phyloP scores from a whole-genome alignment of 495 filamentous ascomycete genomes.

The Astrocystis sublimbata region DNA sequence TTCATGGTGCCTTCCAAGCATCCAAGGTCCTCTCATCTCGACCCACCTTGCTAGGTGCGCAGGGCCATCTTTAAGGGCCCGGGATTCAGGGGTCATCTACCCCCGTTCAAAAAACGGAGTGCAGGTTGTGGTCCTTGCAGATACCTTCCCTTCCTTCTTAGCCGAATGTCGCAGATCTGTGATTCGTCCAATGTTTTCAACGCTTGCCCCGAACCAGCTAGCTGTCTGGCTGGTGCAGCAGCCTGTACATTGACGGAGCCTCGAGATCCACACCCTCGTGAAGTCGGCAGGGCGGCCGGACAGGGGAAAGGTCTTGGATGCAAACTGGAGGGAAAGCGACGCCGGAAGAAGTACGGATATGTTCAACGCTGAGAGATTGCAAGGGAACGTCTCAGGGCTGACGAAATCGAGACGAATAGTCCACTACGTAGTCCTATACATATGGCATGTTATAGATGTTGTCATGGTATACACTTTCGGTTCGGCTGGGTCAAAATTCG shows the following conservation, averaged over 20 bases:
- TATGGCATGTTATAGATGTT: background rate
- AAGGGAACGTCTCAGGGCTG: constrained; percentile 1
- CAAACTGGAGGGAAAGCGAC: background rate
- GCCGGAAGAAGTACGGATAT: background rate
- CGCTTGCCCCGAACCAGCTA: background rate
- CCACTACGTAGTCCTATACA: background rate
- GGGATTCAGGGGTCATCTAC: constrained; percentile 14
- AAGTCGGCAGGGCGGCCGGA: too few species aligned
- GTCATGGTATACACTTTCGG: too few species aligned
- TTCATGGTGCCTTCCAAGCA: too few species aligned
- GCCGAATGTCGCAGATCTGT: background rate
- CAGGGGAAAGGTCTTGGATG: constrained; percentile 3
- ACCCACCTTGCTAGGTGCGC: constrained; percentile 5
- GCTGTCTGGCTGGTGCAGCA: background rate
- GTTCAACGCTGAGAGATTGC: background rate
- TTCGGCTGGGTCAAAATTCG: too few species aligned
- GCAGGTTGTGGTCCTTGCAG: constrained; percentile 9
- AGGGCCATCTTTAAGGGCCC: constrained; percentile 5
- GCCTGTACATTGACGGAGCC: background rate
- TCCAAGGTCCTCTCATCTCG: too few species aligned
- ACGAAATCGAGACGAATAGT: background rate
- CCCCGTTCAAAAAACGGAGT: constrained; percentile 15
- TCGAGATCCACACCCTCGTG: constrained; percentile 1
- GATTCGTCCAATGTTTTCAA: background rate
- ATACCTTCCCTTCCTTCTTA: background rate